A percentile compares a stretch with the other conserved stretches of the same genome.
These are phyloP conservation scores for Aspergillus glaucus DNA, from an alignment of 2,329 filamentous ascomycete genomes.

Conservation along the genomic window DNA sequence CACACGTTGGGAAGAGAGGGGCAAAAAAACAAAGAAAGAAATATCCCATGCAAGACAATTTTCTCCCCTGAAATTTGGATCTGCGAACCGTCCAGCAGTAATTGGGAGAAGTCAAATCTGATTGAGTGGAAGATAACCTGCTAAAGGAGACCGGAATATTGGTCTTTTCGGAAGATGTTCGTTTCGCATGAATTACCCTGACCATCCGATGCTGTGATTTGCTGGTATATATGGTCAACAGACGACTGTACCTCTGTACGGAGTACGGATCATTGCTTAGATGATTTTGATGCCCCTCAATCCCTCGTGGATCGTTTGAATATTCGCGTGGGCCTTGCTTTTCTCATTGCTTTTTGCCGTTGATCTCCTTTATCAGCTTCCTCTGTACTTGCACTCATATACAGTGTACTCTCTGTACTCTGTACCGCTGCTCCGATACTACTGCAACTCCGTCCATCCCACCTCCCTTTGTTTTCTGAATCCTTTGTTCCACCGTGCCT, in stretches of 20 bases:
- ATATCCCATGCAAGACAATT: not conserved
- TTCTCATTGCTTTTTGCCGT: constrained; percentile 1
- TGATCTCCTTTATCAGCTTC: constrained; percentile 1
- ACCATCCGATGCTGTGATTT: not conserved
- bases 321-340: not conserved
- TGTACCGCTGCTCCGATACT: not conserved
- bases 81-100: constrained; percentile 19
- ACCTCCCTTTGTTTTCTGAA: not conserved
- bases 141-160: not conserved
- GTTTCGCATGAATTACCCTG: not conserved
- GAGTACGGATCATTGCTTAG: not conserved
- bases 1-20: not conserved
- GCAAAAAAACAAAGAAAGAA: not conserved
- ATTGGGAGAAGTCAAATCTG: not conserved
- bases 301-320: not conserved
- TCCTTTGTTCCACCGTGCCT: not conserved
- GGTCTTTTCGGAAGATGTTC: not conserved
- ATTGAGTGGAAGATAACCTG: not conserved
- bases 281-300: not conserved
- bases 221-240: not conserved
- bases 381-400: not conserved
- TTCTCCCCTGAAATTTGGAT: constrained; percentile 18
- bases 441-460: not conserved
- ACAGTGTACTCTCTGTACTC: not conserved
- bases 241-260: not conserved